phyloP scores from a whole-genome alignment of 208 protist genomes.

The Novymonas esmeraldas region DNA sequence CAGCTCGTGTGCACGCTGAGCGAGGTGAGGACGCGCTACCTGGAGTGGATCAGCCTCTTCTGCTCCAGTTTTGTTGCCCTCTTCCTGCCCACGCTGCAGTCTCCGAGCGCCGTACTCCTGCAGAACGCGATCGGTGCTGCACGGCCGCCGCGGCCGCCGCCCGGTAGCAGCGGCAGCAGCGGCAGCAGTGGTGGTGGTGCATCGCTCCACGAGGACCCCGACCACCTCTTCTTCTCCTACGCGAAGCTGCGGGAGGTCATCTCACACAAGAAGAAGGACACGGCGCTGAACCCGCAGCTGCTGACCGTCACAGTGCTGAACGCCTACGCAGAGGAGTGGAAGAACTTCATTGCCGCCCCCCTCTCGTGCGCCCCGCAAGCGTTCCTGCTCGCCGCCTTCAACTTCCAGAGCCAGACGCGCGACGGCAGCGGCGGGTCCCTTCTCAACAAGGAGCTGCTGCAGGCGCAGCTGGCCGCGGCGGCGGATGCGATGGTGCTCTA shows the following conservation, averaged over 20 bases:
- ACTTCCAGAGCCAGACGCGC: constrained; percentile 50
- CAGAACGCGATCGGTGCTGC: constrained; percentile 68
- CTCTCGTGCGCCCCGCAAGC: constrained; percentile 64
- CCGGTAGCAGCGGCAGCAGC: constrained; percentile 30
- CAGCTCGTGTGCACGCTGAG: constrained; percentile 67
- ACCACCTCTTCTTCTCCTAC: constrained; percentile 89
- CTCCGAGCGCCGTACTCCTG: constrained; percentile 69
- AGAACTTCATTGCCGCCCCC: constrained; percentile 77
- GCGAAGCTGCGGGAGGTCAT: constrained; percentile 79
- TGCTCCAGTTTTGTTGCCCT: constrained; percentile 70
- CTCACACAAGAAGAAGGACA: constrained; percentile 67
- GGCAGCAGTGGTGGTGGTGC: no score
- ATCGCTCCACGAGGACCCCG: constrained; percentile 66
- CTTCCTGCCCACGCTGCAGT: constrained; percentile 84
- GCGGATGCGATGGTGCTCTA: constrained; percentile 53
- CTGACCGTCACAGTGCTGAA: constrained; percentile 79
- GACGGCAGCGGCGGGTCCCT: constrained; percentile 35
- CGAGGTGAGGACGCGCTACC: constrained; percentile 70
- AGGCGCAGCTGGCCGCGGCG: constrained; percentile 72
- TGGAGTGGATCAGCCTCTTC: constrained; percentile 82
- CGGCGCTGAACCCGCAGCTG: constrained; percentile 58
- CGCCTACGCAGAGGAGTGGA: constrained; percentile 85
- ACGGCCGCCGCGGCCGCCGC: constrained; percentile 35
- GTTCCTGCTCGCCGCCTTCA: constrained; percentile 75
- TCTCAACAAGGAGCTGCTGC: constrained; percentile 88